Evolutionary conservation across 116 monocot genomes (phyloP).

Genomic region (Phalaenopsis hybrid): DNA sequence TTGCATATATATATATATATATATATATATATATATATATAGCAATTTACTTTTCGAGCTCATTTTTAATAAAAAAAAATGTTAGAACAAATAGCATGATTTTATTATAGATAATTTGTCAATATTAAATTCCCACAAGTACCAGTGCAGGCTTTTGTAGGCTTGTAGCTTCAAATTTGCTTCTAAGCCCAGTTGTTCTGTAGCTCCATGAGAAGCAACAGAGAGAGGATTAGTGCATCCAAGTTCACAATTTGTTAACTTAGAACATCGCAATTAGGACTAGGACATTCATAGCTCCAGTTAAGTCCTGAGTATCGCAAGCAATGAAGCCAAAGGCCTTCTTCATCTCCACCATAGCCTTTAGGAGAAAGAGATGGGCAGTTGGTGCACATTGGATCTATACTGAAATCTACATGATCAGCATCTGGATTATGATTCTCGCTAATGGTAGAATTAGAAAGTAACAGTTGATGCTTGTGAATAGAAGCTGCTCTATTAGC

Average conservation of each 20-base stretch:
- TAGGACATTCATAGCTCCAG: slow-evolving; percentile 87
- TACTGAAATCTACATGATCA: slow-evolving; percentile 30
- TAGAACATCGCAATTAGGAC: slow-evolving; percentile 62
- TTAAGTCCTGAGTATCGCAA: slow-evolving; percentile 75
- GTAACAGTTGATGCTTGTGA: slow-evolving; percentile 3
- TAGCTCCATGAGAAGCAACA: too few species aligned
- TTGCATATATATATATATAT: too few species aligned
- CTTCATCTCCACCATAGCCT: slow-evolving; percentile 73
- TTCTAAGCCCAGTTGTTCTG: too few species aligned
- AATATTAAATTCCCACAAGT: too few species aligned
- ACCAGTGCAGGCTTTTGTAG: too few species aligned
- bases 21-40: too few species aligned
- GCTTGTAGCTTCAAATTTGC: too few species aligned
- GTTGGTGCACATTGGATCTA: slow-evolving; percentile 90
- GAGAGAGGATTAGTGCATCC: too few species aligned
- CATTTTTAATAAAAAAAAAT: too few species aligned
- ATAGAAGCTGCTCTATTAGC: slow-evolving; percentile 37
- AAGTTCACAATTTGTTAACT: not conserved
- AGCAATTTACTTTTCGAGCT: too few species aligned
- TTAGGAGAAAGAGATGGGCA: slow-evolving; percentile 77
- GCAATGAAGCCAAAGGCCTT: slow-evolving; percentile 85
- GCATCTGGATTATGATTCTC: not conserved
- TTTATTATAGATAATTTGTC: too few species aligned
- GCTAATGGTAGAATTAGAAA: slow-evolving; percentile 3
- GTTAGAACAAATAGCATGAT: too few species aligned